Conservation (phyloP, 768 basidiomycete species). For the Boletus huronensis region DNA sequence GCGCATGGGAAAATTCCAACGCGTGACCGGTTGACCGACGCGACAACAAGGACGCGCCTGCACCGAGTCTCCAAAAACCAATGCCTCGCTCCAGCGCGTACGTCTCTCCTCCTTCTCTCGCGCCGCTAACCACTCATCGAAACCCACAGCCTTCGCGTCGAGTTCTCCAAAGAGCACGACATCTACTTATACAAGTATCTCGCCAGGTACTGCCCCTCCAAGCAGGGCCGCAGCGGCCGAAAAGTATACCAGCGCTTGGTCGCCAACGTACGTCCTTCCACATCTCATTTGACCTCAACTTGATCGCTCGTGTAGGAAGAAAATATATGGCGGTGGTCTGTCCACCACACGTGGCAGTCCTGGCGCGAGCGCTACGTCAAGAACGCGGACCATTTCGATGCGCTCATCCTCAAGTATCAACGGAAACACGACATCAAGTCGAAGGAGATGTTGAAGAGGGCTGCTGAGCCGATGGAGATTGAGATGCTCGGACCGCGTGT, state of each 20-base stretch:
- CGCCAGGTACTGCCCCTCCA: slow-evolving; percentile 43
- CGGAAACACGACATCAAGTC: slow-evolving; percentile 23
- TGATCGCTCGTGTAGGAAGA: slow-evolving; percentile 30
- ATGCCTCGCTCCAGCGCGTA: slow-evolving; percentile 4
- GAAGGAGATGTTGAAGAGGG: slow-evolving; percentile 4
- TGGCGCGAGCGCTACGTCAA: slow-evolving; percentile 63
- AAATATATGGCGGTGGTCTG: slow-evolving; percentile 49
- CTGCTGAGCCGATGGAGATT: not conserved
- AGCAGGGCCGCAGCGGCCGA: slow-evolving; percentile 44
- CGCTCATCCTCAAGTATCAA: slow-evolving; percentile 40
- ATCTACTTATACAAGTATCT: slow-evolving; percentile 43
- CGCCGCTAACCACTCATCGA: not conserved
- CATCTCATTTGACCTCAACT: not conserved
- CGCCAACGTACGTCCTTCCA: slow-evolving; percentile 40
- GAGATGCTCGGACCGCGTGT: not conserved
- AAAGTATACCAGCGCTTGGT: slow-evolving; percentile 41
- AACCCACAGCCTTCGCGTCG: slow-evolving; percentile 17
- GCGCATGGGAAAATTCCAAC: not conserved
- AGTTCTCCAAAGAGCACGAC: slow-evolving; percentile 42
- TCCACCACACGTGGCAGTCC: slow-evolving; percentile 52
- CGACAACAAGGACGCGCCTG: not conserved
- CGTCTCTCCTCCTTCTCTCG: not conserved
- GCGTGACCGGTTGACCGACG: slow-evolving; percentile 4
- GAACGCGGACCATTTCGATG: slow-evolving; percentile 41
- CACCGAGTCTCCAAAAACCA: not conserved